These are phyloP conservation scores for Microthyrium microscopicum DNA, from an alignment of 2,329 filamentous ascomycete species.

Conservation along the genomic window DNA sequence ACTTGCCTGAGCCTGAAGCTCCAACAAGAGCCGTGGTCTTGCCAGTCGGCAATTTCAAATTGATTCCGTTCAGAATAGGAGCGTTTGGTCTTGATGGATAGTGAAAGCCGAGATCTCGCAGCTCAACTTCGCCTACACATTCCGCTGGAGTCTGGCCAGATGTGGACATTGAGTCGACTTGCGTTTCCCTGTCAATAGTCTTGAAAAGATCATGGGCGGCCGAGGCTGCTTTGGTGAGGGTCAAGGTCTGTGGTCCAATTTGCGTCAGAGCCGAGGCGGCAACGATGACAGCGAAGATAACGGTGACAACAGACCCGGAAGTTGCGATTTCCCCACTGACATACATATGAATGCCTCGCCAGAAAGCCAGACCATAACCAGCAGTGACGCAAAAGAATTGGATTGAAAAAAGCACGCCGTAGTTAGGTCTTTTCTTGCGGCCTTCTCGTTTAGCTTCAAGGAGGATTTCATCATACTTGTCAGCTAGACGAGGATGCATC, in stretches of 20 bases:
- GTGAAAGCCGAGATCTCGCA: slow-evolving; percentile 23
- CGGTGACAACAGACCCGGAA: slow-evolving; percentile 4
- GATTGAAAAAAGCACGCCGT: slow-evolving; percentile 42
- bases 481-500: slow-evolving; percentile 40
- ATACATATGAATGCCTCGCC: slow-evolving; percentile 37
- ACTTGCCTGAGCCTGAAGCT: slow-evolving; percentile 26
- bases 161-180: slow-evolving; percentile 10
- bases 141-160: slow-evolving; percentile 12
- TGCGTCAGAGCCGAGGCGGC: slow-evolving; percentile 6
- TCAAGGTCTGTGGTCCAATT: slow-evolving; percentile 3
- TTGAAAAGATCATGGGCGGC: slow-evolving; percentile 10
- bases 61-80: slow-evolving; percentile 21
- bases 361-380: slow-evolving; percentile 51
- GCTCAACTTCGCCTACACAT: slow-evolving; percentile 15
- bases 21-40: slow-evolving; percentile 26
- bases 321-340: slow-evolving; percentile 4
- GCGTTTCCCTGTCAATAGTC: slow-evolving; percentile 10
- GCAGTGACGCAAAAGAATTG: slow-evolving; percentile 53
- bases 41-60: slow-evolving; percentile 20
- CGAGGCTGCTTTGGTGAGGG: slow-evolving; percentile 5
- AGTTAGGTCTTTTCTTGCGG: slow-evolving; percentile 34
- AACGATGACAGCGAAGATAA: slow-evolving; percentile 7
- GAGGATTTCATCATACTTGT: slow-evolving; percentile 27
- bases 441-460: slow-evolving; percentile 25
- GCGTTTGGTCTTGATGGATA: slow-evolving; percentile 25